Base-by-base conservation (phyloP, 179 eudicot species). In the Drosera spatulata region DNA sequence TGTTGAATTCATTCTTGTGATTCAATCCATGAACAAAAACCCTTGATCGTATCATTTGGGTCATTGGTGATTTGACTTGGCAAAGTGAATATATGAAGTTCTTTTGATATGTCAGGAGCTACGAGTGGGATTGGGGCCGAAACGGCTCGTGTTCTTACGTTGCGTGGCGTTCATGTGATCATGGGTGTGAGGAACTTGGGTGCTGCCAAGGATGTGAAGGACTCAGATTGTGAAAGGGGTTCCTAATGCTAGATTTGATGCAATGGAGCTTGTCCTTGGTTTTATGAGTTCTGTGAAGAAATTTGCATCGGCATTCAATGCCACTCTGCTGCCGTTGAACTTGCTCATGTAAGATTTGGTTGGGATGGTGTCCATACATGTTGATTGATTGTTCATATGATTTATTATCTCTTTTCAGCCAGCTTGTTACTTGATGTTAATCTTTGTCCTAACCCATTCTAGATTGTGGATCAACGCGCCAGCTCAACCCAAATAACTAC, bases 111-210 rank as follows among this genome's bases (percentile, higher is more conserved):
- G 33, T 48, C 80, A 86, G 95, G 96, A 46, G 99, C 95, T 38
- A 84, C 99, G 39, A 86, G 96, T 49, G 99, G 99, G 7, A 91
- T 88, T 37, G 96, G 99, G 56, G 93, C 86, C 3, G 96, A 89
- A 77, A 89, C 96, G 52, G 77, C 99, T 9, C 75, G 95, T n/a
- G 93, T 81, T 60, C 74, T 89, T 66, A 95, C 99, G 9, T 84
- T 80, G 69, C 82, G 86, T 41, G 93, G 99, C 12, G 93, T 82
- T 12, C 71, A 84, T 72, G 82, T 86, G 4, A 75, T 89, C 43
- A 65, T 93, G 61, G 96, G 87, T 15, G 93, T 88, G 41, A 73
- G 99, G 72, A 82, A 67, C 73, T 65, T 75, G 71, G 76, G 74
- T 63, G 86, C 89, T 2, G 97, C 90, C 6, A 80, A 66, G 74